Evolutionary conservation across 73 alveolate species (phyloP), one percentile per base, ranked within the genome.

Genomic region (Paramecium sexaurelia): DNA sequence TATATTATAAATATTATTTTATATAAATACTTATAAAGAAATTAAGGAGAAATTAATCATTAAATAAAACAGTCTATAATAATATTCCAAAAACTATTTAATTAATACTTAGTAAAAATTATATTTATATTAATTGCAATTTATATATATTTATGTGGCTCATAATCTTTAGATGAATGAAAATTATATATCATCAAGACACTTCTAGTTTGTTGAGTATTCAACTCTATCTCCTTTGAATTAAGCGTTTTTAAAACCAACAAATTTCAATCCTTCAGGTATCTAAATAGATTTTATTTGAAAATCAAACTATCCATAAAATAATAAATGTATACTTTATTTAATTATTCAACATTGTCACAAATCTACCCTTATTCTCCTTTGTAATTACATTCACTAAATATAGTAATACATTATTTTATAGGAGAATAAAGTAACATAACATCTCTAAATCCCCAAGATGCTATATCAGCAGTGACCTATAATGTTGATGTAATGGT

Each of bases 361-460:
- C 87, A 73, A 27, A 73, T 27, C 32, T 43, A 29, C 10, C 35
- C 90, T 45, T 41, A 8, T 33, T 40, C 15, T 1, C 90, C 90
- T 78, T 78, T 3, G 41, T 78, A 78, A 20, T 43, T 37, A 22
- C 90, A 78, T 78, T 78, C 90, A 39, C 90, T 78, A 78, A 41
- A 78, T 3, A 78, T 11, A 10, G 43, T 40, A 78, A 78, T 78
- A 26, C 90, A 78, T 40, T 78, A 20, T 41, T 24, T 45, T 1
- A 41, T 45, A 6, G 90, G 90, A 15, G 68, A 24, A 78, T 78
- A 78, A 7, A 78, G 55, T 11, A 78, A 24, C 55, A 41, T 22
- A 13, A 78, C 90, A 39, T 39, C 90, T 8, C 90, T 78, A 41
- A 41, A 41, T 9, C 90, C 90, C 90, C 90, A 78, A 7, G 90